Conservation (phyloP, 192 early-diverging fungal species). For the Coemansia javaensis region DNA sequence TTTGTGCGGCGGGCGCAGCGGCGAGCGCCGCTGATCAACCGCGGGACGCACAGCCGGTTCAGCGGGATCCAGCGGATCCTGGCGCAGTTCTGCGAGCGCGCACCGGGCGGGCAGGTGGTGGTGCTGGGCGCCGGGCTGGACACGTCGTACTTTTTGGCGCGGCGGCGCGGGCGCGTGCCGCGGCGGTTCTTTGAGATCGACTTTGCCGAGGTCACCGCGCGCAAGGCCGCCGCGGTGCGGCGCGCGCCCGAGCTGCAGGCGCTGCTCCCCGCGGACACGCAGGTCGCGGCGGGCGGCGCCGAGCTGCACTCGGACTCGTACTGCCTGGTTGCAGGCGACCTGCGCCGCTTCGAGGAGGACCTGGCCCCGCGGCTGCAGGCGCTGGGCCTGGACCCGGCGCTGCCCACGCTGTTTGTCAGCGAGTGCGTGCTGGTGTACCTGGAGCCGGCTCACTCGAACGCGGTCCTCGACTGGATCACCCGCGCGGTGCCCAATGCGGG, state of each 20-base stretch:
- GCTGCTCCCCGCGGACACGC: slow-evolving; percentile 26
- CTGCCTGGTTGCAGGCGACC: slow-evolving; percentile 72
- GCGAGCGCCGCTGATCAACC: slow-evolving; percentile 88
- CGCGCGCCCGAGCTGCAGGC: slow-evolving; percentile 36
- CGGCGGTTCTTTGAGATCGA: slow-evolving; percentile 85
- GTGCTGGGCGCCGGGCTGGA: slow-evolving; percentile 88
- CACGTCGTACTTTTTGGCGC: slow-evolving; percentile 81
- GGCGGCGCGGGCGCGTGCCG: slow-evolving; percentile 40
- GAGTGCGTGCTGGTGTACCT: slow-evolving; percentile 95
- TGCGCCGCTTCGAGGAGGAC: slow-evolving; percentile 58
- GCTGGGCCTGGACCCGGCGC: slow-evolving; percentile 39
- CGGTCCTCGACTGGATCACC: slow-evolving; percentile 70
- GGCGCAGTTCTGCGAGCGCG: slow-evolving; percentile 54
- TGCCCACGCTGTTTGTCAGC: slow-evolving; percentile 84
- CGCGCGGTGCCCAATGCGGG: slow-evolving; percentile 40
- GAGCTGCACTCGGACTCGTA: slow-evolving; percentile 69
- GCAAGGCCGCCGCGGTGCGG: slow-evolving; percentile 68
- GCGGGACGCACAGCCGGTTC: slow-evolving; percentile 82
- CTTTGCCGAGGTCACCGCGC: slow-evolving; percentile 78
- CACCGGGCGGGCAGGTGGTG: slow-evolving; percentile 59
- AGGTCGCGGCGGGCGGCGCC: slow-evolving; percentile 59
- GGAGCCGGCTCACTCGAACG: slow-evolving; percentile 57
- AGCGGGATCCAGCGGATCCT: slow-evolving; percentile 62
- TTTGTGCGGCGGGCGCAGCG: slow-evolving; percentile 73
- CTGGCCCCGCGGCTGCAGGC: slow-evolving; percentile 59